Conservation (phyloP, 148 eudicot species). For the Rhododendron vialii region DNA sequence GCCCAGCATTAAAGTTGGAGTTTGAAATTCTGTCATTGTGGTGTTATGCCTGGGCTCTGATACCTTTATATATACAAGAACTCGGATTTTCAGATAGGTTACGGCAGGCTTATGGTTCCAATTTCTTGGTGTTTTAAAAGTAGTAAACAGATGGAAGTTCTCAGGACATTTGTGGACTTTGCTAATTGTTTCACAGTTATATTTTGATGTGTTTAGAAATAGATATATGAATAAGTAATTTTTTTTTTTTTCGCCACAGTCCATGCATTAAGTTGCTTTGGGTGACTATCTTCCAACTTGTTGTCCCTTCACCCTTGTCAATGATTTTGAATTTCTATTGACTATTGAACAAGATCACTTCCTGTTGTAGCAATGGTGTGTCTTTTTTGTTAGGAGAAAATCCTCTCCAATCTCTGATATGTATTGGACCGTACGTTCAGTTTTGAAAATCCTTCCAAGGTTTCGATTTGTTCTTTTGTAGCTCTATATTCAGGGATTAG, state of each 20-base stretch:
- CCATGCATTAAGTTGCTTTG: neutral
- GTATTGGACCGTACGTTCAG: too few species aligned
- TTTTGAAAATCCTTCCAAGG: neutral
- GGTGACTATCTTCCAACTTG: neutral
- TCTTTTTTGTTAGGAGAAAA: too few species aligned
- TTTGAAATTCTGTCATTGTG: neutral
- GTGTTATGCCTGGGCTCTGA: neutral
- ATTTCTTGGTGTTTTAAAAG: neutral
- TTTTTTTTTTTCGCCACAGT: neutral
- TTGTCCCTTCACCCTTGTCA: neutral
- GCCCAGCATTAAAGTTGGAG: neutral
- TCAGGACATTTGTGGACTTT: neutral
- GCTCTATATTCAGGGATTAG: too few species aligned
- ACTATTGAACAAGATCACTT: neutral
- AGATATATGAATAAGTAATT: neutral
- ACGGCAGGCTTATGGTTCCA: constrained; percentile 7
- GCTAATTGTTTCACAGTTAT: neutral
- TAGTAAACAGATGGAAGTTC: constrained; percentile 3
- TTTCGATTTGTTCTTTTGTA: neutral
- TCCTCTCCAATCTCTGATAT: too few species aligned
- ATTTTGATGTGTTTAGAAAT: constrained; percentile 8
- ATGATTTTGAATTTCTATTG: neutral
- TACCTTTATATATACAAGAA: constrained; percentile 22
- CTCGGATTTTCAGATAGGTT: neutral
- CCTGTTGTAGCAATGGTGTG: neutral